Evolutionary conservation across 2,329 filamentous ascomycete species (phyloP), one percentile per base, ranked within the genome.

Genomic region (Lecanosticta acicola): DNA sequence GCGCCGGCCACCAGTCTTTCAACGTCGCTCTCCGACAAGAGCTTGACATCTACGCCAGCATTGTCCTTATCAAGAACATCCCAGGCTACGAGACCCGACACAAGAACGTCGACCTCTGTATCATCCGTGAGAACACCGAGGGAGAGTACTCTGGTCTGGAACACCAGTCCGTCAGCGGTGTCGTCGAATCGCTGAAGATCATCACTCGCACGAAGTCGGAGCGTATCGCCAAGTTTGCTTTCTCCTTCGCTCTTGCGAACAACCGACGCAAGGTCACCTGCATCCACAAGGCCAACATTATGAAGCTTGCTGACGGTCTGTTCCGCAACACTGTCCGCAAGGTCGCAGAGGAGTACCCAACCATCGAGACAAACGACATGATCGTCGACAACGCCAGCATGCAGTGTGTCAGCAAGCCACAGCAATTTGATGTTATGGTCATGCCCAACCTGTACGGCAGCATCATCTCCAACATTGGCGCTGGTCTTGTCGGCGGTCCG

Each of bases 231-330:
- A 95, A 95, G 75, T 98, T 98, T 68, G 93, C 93, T 58, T 97
- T 97, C 71, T 85, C 86, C 68, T 98, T 98, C 66, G 93, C 93
- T 49, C 84, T 97, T 48, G 93, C 93, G 72, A 98, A 98, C 80
- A 91, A 94, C 81, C 83, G 93, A 69, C 91, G 94, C 80, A 97
- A 97, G 85, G 88, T 98, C 48, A 97, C 93, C 59, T 96, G 91
- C 77, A 97, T 98, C 68, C 93, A 98, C 85, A 98, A 98, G 81
- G 93, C 93, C 74, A 98, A 98, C 80, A 98, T 98, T 77, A 98
- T 98, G 93, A 98, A 98, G 81, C 80, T 98, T 49, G 91, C 90
- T 69, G 93, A 98, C 63, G 93, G 93, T 73, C 86, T 98, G 47
- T 98, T 98, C 87, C 86, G 93, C 70, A 91, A 84, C 76, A 97